Evolutionary conservation across 2,329 filamentous ascomycete species (phyloP), one percentile per base, ranked within the genome.

Genomic region (Hyphodiscus sp.): DNA sequence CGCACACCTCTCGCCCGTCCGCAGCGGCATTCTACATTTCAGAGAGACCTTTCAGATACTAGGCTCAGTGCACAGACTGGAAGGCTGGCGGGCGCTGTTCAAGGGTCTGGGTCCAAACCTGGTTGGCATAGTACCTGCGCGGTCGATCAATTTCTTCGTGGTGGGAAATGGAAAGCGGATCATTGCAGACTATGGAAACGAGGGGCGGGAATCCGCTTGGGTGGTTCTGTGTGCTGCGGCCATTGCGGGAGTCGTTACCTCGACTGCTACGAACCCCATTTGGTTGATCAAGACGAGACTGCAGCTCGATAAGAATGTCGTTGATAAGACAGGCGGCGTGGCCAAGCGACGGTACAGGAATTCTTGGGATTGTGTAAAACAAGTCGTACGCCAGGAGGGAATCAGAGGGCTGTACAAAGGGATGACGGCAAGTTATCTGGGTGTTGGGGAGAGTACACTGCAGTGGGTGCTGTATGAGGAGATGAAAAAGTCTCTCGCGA

Each of bases 401-500:
- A 72, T 95, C 45, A 75, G 80, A 38, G 90, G 91, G 1, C 75
- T 97, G 55, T 97, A 96, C 73, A 88, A 91, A 66, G 91, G 91
- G 49, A 80, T 97, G 73, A 94, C 86, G 61, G 91, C 91, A 33
- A 94, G 88, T 66, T 97, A 96, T 67, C 76, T 97, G 0, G 91
- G 92, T 20, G 90, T 95, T 19, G 86, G 87, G 2, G 92, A 96
- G 75, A 91, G 86, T 60, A 94, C 91, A 5, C 71, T 96, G 64
- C 91, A 97, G 69, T 96, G 91, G 91, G 85, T 95, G 65, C 73
- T 96, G 63, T 97, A 96, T 71, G 91, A 97, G 73, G 87, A 91
- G 70, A 84, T 95, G 77, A 97, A 96, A 78, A 75, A 80, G 20
- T 76, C 76, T n/a, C 74, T 96, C 33, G 81, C 79, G 45, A 72